A percentile compares a stretch with the other conserved stretches of the same genome.
Conservation (phyloP, 1,284 basidiomycete genomes). For the Heterobasidion irregulare region DNA sequence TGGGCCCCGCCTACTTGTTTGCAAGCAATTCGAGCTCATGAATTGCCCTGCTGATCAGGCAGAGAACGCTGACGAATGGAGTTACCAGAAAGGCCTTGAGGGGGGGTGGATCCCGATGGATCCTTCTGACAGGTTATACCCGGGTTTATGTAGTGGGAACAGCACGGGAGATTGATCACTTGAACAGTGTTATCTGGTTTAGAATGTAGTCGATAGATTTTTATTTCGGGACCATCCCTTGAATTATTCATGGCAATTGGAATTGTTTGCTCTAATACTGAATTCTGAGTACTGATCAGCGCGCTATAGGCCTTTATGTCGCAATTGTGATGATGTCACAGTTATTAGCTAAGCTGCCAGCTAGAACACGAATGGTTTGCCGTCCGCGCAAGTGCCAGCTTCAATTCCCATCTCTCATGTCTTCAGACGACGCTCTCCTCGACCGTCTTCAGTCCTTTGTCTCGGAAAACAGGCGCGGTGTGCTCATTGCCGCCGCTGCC, state of each 20-base stretch:
- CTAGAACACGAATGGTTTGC: background rate
- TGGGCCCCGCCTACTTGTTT: constrained; percentile 16
- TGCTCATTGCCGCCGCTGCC: constrained; percentile 62
- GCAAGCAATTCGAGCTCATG: background rate
- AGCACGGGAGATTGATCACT: background rate
- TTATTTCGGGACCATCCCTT: too few relatives aligned
- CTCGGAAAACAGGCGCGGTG: constrained; percentile 63
- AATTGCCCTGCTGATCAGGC: constrained; percentile 22
- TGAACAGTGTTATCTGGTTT: too few relatives aligned
- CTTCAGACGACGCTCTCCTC: constrained; percentile 30
- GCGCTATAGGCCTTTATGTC: too few relatives aligned
- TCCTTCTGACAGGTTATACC: constrained; percentile 53
- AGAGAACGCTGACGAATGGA: constrained; percentile 73
- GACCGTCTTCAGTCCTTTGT: constrained; percentile 67
- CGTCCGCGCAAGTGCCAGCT: background rate
- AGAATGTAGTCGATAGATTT: too few relatives aligned
- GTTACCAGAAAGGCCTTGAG: constrained; percentile 58
- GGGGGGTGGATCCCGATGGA: constrained; percentile 69
- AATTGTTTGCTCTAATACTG: too few relatives aligned
- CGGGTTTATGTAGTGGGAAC: constrained; percentile 18
- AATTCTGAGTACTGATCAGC: too few relatives aligned
- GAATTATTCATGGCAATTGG: too few relatives aligned
- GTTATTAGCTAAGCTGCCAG: background rate
- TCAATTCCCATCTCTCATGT: constrained; percentile 18
- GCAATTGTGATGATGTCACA: background rate